Percentiles rank a stretch among this genome's conserved stretches.
phyloP scores from a whole-genome alignment of 225 moss, liverwort and hornwort genomes.

The Physcomitrium patens region DNA sequence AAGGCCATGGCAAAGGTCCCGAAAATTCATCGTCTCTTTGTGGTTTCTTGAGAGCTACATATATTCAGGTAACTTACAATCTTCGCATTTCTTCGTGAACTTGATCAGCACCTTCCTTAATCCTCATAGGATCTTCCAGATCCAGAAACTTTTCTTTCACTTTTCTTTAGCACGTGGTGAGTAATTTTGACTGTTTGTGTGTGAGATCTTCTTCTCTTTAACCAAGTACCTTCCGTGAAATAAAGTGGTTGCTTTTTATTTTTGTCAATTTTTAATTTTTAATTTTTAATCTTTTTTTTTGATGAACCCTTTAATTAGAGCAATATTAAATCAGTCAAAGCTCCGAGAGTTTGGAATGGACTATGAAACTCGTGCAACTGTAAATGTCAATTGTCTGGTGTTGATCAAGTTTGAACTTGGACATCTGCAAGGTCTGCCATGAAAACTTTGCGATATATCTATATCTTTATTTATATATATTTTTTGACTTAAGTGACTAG shows the following conservation, averaged over 20 bases:
- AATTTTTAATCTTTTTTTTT: no score
- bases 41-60: constrained; percentile 34
- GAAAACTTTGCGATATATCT: no score
- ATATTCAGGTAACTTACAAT: constrained; percentile 35
- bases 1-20: neutral
- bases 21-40: neutral
- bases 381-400: neutral
- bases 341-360: neutral
- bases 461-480: no score
- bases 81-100: neutral
- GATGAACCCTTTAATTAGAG: neutral
- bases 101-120: neutral
- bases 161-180: neutral
- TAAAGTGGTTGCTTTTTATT: neutral
- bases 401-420: neutral
- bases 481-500: neutral
- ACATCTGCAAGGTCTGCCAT: no score
- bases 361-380: neutral
- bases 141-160: neutral
- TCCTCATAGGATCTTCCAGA: neutral
- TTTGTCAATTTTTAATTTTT: no score
- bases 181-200: neutral
- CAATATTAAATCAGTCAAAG: neutral
- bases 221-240: neutral
- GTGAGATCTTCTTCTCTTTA: neutral